A percentile compares a stretch with the other conserved stretches of the same genome.
phyloP scores from a whole-genome alignment of 192 early-diverging fungal genomes.

The Chytriomyces confervae region DNA sequence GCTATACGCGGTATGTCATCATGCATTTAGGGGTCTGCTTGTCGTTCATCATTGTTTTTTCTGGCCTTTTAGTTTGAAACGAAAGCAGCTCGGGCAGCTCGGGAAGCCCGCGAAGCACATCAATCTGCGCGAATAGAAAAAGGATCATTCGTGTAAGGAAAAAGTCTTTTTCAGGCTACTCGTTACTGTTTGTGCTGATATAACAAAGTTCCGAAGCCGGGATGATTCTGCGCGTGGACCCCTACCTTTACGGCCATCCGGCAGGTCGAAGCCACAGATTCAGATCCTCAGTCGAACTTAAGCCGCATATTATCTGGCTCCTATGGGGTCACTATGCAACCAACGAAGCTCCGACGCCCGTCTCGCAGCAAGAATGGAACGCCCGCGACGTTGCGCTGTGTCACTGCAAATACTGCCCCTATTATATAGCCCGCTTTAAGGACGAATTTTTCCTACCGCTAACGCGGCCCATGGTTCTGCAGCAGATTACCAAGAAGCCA shows the following conservation, averaged over 20 bases:
- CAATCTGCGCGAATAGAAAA: too few species aligned
- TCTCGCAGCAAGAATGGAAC: slow-evolving; percentile 11
- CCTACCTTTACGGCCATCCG: slow-evolving; percentile 35
- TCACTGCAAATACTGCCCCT: slow-evolving; percentile 18
- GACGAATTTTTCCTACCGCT: slow-evolving; percentile 17
- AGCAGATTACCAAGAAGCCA: neutral
- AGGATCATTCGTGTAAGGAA: too few species aligned
- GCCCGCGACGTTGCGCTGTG: slow-evolving; percentile 26
- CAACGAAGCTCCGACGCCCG: neutral
- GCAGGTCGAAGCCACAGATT: slow-evolving; percentile 24
- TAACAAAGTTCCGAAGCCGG: slow-evolving; percentile 6
- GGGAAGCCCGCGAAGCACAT: neutral
- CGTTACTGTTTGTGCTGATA: too few species aligned
- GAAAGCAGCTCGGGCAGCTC: slow-evolving; percentile 7
- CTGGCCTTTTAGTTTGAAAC: slow-evolving; percentile 15
- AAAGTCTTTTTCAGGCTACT: too few species aligned
- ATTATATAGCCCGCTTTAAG: slow-evolving; percentile 4
- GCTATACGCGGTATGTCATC: neutral
- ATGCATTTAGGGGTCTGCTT: too few species aligned
- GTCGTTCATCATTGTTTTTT: too few species aligned
- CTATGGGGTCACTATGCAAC: slow-evolving; percentile 12
- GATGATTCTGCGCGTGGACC: slow-evolving; percentile 15
- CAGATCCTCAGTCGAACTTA: slow-evolving; percentile 27
- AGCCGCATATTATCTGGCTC: slow-evolving; percentile 30
- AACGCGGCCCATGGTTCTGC: slow-evolving; percentile 25